phyloP scores from a whole-genome alignment of 2,329 filamentous ascomycete genomes.

The Bisporella sp. region DNA sequence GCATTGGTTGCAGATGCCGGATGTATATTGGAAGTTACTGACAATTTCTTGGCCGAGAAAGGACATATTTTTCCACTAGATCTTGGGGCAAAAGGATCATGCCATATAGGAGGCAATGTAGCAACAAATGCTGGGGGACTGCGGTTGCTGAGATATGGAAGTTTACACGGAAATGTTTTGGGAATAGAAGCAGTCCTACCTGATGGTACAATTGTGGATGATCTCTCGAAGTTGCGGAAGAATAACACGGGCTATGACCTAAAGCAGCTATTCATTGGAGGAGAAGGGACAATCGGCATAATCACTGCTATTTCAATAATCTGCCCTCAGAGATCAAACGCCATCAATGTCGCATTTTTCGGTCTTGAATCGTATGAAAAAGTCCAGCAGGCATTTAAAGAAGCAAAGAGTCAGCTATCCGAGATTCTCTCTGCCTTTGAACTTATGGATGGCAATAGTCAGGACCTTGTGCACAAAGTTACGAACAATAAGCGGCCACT shows the following conservation, averaged over 20 bases:
- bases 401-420: conserved; percentile 82
- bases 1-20: conserved; percentile 87
- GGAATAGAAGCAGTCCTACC: conserved; percentile 91
- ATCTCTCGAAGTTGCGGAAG: conserved; percentile 82
- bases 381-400: conserved; percentile 76
- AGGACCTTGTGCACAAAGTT: conserved; percentile 67
- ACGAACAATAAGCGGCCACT: conserved; percentile 74
- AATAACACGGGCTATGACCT: conserved; percentile 99
- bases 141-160: conserved; percentile 84
- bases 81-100: conserved; percentile 95
- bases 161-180: conserved; percentile 85
- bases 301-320: conserved; percentile 86
- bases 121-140: conserved; percentile 93
- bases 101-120: conserved; percentile 92
- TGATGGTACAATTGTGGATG: conserved; percentile 86
- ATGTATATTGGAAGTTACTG: conserved; percentile 81
- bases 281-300: conserved; percentile 90
- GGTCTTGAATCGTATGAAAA: conserved; percentile 87
- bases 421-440: conserved; percentile 98
- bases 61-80: conserved; percentile 92
- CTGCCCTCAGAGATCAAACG: conserved; percentile 79
- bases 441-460: conserved; percentile 84
- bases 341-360: conserved; percentile 92
- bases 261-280: conserved; percentile 94
- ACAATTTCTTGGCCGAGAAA: conserved; percentile 75